Conservation (phyloP, 2,329 filamentous ascomycete genomes). For the Talaromyces sp. region DNA sequence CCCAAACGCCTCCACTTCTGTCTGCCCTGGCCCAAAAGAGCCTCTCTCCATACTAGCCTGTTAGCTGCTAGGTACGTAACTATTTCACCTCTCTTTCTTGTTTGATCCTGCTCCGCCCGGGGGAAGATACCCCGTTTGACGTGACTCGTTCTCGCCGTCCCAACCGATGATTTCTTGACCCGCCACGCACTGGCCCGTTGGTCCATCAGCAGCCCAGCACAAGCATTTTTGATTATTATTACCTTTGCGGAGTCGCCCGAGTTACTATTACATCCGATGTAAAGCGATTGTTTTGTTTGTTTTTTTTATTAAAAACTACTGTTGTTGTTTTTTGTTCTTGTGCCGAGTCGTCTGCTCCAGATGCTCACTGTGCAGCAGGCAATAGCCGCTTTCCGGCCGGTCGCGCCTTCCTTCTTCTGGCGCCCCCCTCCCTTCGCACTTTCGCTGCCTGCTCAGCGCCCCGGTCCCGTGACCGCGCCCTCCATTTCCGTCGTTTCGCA, state of each 20-base stretch:
- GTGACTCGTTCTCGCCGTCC: background rate
- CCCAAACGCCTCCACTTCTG: conserved; percentile 27
- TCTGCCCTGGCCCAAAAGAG: conserved; percentile 14
- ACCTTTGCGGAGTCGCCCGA: background rate
- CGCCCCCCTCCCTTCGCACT: background rate
- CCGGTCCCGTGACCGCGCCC: conserved; percentile 25
- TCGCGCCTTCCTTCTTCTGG: background rate
- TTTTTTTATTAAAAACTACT: background rate
- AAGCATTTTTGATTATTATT: background rate
- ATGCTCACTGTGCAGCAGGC: background rate
- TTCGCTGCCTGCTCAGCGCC: conserved; percentile 13
- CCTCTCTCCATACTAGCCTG: background rate
- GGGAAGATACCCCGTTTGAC: background rate
- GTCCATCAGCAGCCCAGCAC: background rate
- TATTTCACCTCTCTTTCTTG: background rate
- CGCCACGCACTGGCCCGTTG: background rate
- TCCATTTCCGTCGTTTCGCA: conserved; percentile 11
- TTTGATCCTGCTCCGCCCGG: background rate
- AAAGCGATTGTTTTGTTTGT: background rate
- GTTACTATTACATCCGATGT: background rate
- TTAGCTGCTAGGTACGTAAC: background rate
- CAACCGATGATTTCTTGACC: background rate
- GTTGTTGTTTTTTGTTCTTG: background rate
- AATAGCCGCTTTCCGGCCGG: background rate
- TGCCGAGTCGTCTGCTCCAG: background rate